Evolutionary conservation across 306 rosid species (phyloP).

Genomic region (Amphicarpaea edgeworthii): DNA sequence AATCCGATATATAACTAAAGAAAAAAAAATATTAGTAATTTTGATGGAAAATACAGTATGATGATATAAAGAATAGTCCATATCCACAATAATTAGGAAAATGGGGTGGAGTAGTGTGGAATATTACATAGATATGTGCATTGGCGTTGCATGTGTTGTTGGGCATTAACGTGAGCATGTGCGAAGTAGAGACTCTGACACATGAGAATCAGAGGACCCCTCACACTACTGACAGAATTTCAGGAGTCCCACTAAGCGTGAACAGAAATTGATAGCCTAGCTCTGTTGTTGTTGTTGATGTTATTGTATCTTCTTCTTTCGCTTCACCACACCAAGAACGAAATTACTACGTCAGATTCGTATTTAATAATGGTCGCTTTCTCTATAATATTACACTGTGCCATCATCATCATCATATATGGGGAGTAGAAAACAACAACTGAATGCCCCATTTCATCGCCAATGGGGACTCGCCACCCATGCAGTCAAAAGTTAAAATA

Average conservation of each 20-base stretch:
- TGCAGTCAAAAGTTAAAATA: not conserved
- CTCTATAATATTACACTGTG: no score
- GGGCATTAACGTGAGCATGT: constrained; percentile 57
- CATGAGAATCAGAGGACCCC: constrained; percentile 41
- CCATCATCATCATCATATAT: not conserved
- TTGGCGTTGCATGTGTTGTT: constrained; percentile 37
- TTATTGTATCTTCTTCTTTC: no score
- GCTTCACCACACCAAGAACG: no score
- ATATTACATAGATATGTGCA: not conserved
- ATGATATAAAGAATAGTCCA: no score
- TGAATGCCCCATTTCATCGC: constrained; percentile 9
- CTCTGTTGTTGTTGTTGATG: no score
- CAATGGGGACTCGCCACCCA: not conserved
- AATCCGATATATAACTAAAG: no score
- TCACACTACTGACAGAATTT: constrained; percentile 32
- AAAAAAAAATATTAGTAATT: no score
- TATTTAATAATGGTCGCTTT: no score
- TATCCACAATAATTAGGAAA: no score
- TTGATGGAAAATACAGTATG: no score
- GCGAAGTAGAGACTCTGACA: constrained; percentile 37
- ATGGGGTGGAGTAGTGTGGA: constrained; percentile 15
- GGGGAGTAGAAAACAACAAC: not conserved
- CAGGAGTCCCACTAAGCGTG: constrained; percentile 43
- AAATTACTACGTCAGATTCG: no score
- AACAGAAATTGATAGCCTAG: constrained; percentile 37